A percentile compares a stretch with the other conserved stretches of the same genome.
These are phyloP conservation scores for Linum trigynum DNA, from an alignment of 345 rosid genomes.

Conservation along the genomic window DNA sequence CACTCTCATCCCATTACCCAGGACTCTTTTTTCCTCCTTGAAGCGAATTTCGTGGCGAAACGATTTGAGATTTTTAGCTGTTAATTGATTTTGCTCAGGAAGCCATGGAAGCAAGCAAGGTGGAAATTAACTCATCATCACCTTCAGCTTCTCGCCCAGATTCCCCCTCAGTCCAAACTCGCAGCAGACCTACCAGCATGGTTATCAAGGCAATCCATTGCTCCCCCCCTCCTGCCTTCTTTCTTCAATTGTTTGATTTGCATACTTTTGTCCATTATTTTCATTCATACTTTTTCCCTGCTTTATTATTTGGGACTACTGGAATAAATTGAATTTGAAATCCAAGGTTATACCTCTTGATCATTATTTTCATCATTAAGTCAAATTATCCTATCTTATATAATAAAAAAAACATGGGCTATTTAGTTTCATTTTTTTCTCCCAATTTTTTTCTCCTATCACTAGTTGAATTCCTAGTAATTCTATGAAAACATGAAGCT, in stretches of 20 bases:
- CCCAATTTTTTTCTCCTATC: too few relatives aligned
- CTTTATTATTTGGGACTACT: too few relatives aligned
- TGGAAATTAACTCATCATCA: constrained; percentile 16
- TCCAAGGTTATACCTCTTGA: too few relatives aligned
- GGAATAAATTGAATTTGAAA: too few relatives aligned
- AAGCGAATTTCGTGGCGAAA: neutral
- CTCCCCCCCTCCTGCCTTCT: neutral
- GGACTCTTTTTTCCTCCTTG: neutral
- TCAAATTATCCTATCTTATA: too few relatives aligned
- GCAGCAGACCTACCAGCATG: constrained; percentile 46
- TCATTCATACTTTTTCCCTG: neutral
- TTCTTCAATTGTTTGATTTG: neutral
- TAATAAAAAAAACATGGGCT: too few relatives aligned
- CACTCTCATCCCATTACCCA: neutral
- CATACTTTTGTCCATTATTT: neutral
- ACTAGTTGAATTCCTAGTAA: too few relatives aligned
- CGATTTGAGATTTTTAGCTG: neutral
- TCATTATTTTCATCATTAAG: too few relatives aligned
- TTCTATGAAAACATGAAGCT: too few relatives aligned
- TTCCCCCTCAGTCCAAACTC: constrained; percentile 16
- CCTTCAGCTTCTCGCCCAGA: constrained; percentile 11
- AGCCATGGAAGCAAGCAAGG: constrained; percentile 5
- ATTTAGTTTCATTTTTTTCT: too few relatives aligned
- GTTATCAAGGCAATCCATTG: constrained; percentile 31
- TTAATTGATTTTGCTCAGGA: constrained; percentile 7